Conservation (phyloP, 2,329 filamentous ascomycete species). For the Fusarium sp. region DNA sequence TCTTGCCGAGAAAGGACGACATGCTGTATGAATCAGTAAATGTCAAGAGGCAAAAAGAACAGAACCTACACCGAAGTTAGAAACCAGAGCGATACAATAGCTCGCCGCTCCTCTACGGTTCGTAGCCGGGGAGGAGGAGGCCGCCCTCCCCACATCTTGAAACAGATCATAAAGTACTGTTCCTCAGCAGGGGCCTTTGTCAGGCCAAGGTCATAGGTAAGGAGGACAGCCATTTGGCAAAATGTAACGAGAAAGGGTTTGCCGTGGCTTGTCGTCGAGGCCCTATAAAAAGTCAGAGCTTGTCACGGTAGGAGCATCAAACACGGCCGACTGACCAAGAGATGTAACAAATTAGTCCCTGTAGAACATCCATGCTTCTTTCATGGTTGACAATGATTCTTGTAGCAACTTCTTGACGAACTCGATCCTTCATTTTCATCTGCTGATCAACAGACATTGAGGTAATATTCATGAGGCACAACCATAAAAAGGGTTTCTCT, state of each 20-base stretch:
- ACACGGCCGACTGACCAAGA: constrained; percentile 52
- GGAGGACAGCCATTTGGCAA: constrained; percentile 53
- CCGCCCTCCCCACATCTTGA: constrained; percentile 48
- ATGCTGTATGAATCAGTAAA: constrained; percentile 41
- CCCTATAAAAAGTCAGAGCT: constrained; percentile 44
- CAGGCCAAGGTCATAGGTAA: constrained; percentile 59
- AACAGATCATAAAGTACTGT: constrained; percentile 48
- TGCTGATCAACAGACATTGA: constrained; percentile 55
- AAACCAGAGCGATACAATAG: constrained; percentile 58
- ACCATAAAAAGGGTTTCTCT: constrained; percentile 59
- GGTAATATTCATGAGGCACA: constrained; percentile 58
- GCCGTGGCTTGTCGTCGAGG: constrained; percentile 49
- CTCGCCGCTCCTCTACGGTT: constrained; percentile 60
- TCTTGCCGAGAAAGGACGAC: constrained; percentile 54
- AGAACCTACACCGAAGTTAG: constrained; percentile 48
- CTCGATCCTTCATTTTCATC: constrained; percentile 49
- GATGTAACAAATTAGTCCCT: constrained; percentile 58
- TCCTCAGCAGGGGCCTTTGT: constrained; percentile 51
- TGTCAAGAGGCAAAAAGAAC: not conserved
- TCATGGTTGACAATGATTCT: constrained; percentile 59
- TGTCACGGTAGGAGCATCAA: no score
- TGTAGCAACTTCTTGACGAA: constrained; percentile 56
- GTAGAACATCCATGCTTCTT: constrained; percentile 60
- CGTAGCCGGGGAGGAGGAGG: constrained; percentile 46
- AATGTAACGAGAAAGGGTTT: constrained; percentile 58